Conservation (phyloP, 1,284 basidiomycete species). For the Cyathus olla region DNA sequence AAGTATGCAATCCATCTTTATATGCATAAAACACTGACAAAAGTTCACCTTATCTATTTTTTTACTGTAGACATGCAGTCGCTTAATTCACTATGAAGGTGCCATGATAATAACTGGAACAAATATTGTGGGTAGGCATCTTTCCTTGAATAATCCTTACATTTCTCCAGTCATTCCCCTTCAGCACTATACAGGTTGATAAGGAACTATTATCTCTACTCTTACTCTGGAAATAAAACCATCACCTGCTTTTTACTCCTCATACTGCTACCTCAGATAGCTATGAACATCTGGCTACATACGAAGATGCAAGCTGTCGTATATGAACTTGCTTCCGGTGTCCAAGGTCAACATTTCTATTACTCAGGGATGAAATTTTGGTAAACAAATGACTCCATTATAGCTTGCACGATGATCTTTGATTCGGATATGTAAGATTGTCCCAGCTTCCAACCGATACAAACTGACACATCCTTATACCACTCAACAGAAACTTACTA, state of each 20-base stretch:
- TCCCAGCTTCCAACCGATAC: background rate
- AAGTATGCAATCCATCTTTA: constrained; percentile 37
- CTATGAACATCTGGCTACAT: constrained; percentile 55
- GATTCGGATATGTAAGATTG: constrained; percentile 37
- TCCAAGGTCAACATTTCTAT: constrained; percentile 32
- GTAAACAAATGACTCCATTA: background rate
- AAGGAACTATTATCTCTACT: constrained; percentile 55
- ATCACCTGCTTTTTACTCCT: constrained; percentile 35
- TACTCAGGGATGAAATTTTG: constrained; percentile 24
- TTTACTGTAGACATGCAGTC: constrained; percentile 48
- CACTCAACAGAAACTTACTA: constrained; percentile 19
- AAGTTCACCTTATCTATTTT: background rate
- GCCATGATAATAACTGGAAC: constrained; percentile 63
- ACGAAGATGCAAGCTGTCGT: constrained; percentile 42
- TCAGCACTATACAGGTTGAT: constrained; percentile 60
- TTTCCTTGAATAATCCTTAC: background rate
- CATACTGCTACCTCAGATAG: constrained; percentile 46
- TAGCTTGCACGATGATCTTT: constrained; percentile 60
- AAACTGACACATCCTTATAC: background rate
- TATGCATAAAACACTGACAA: too few relatives aligned
- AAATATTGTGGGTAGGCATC: constrained; percentile 50
- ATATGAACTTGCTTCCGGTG: constrained; percentile 29
- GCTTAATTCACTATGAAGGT: constrained; percentile 65
- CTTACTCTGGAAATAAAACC: constrained; percentile 27
- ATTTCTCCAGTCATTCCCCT: background rate